phyloP scores from a whole-genome alignment of 495 filamentous ascomycete genomes.

The Jackrogersella minutella region DNA sequence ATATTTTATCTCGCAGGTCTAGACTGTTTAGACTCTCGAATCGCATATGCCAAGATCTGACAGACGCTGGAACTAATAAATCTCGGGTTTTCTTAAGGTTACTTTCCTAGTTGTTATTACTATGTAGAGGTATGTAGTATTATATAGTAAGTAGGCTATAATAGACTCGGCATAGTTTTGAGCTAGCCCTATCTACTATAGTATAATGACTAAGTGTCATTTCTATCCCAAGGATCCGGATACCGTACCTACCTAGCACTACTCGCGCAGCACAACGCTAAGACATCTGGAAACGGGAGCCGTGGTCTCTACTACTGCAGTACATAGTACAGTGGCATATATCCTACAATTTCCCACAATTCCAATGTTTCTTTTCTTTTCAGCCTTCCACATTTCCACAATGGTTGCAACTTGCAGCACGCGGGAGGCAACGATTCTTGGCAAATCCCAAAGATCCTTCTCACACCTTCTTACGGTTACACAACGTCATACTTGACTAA shows the following conservation, averaged over 20 bases:
- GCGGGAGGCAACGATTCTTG: conserved; percentile 15
- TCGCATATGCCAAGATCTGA: conserved; percentile 24
- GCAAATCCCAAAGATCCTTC: conserved; percentile 25
- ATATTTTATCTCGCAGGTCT: conserved; percentile 6
- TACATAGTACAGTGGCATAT: no score
- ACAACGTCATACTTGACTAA: conserved; percentile 23
- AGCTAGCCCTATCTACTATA: conserved; percentile 18
- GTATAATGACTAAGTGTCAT: no score
- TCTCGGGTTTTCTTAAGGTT: neutral
- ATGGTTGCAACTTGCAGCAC: no score
- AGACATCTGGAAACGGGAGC: no score
- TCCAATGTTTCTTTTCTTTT: neutral
- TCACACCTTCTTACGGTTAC: conserved; percentile 9
- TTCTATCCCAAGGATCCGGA: conserved; percentile 12
- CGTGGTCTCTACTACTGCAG: neutral
- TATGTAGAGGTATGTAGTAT: no score
- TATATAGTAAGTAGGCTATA: neutral
- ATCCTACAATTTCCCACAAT: conserved; percentile 7
- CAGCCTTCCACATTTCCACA: no score
- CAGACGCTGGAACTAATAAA: neutral
- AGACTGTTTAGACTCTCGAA: conserved; percentile 21
- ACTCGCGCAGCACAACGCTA: no score
- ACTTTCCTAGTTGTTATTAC: neutral
- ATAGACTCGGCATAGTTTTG: neutral
- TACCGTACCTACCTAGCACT: no score